Percentiles rank a stretch among this genome's conserved stretches.
phyloP scores from a whole-genome alignment of 169 alveolate genomes.

The Cryptosporidium meleagridis region DNA sequence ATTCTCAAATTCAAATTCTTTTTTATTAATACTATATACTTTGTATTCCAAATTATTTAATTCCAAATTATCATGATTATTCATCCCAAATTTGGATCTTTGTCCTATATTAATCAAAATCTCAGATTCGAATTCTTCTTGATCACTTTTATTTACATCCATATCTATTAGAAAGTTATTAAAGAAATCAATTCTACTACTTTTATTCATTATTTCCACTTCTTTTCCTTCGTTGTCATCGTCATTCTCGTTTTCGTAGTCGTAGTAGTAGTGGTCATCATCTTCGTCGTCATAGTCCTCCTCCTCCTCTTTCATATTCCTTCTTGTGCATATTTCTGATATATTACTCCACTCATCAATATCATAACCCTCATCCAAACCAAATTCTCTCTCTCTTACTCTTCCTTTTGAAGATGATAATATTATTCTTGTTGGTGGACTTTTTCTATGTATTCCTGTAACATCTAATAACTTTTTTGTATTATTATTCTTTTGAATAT shows the following conservation, averaged over 20 bases:
- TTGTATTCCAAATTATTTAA: conserved; percentile 19
- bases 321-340: conserved; percentile 2
- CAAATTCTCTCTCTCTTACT: background rate
- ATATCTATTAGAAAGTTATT: conserved; percentile 2
- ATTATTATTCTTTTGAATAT: background rate
- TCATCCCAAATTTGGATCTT: background rate
- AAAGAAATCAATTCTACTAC: background rate
- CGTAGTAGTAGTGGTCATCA: too few species aligned
- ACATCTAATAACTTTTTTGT: background rate
- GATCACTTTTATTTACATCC: background rate
- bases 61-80: background rate
- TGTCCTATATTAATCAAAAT: conserved; percentile 4
- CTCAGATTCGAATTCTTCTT: background rate
- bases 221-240: background rate
- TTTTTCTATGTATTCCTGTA: conserved; percentile 19
- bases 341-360: conserved; percentile 21
- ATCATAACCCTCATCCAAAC: conserved; percentile 12
- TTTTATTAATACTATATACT: background rate
- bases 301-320: background rate
- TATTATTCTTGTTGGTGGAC: conserved; percentile 15
- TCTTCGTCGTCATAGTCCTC: background rate
- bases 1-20: background rate
- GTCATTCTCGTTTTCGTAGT: background rate
- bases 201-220: background rate
- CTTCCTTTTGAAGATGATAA: background rate